Percentiles rank a stretch among this genome's conserved stretches.
Conservation (phyloP, 2,329 filamentous ascomycete species). For the Blastomyces silverae region DNA sequence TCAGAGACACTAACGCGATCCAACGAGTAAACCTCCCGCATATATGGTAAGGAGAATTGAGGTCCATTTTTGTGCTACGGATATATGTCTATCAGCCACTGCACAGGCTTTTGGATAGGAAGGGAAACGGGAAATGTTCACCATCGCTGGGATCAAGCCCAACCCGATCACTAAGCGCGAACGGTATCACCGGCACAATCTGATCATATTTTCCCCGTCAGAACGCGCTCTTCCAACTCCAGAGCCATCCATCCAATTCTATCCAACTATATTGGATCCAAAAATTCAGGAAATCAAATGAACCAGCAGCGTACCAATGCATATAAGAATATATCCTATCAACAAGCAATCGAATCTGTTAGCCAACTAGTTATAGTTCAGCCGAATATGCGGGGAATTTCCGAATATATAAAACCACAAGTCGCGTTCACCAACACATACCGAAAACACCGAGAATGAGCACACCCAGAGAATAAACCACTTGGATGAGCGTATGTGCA, state of each 20-base stretch:
- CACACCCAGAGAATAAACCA: constrained; percentile 14
- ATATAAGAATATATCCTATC: constrained; percentile 15
- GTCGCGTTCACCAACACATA: not conserved
- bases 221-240: not conserved
- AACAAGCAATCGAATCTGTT: not conserved
- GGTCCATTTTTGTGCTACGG: constrained; percentile 59
- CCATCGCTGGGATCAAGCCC: constrained; percentile 8
- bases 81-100: constrained; percentile 13
- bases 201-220: not conserved
- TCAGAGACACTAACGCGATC: constrained; percentile 42
- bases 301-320: constrained; percentile 10
- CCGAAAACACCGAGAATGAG: constrained; percentile 14
- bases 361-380: not conserved
- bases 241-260: not conserved
- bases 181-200: constrained; percentile 15
- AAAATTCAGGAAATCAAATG: not conserved
- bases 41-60: constrained; percentile 68
- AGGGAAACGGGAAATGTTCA: not conserved
- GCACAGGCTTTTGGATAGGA: constrained; percentile 13
- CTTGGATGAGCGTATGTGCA: constrained; percentile 11
- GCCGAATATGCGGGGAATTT: not conserved
- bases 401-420: not conserved
- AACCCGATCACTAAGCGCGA: constrained; percentile 13
- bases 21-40: constrained; percentile 58
- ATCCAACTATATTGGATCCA: not conserved